phyloP scores from a whole-genome alignment of 805 yeast genomes.

The Lipomyces sp. region DNA sequence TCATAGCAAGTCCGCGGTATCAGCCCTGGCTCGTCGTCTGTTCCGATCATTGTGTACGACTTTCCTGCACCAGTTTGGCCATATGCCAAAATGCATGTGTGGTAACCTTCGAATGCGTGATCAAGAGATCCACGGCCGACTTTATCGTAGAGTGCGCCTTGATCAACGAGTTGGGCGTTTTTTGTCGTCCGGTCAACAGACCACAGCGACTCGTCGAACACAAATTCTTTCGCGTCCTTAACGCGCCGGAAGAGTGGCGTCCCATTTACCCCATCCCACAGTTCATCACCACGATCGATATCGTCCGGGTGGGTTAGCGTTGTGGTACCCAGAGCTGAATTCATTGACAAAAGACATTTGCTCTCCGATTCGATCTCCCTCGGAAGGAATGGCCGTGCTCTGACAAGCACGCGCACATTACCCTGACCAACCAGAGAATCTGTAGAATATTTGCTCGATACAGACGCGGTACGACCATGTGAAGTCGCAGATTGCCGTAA shows the following conservation, averaged over 20 bases:
- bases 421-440: conserved; percentile 26
- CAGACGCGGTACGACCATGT: conserved; percentile 12
- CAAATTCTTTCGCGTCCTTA: conserved; percentile 46
- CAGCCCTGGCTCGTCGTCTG: conserved; percentile 56
- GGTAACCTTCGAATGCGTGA: conserved; percentile 61
- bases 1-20: conserved; percentile 60
- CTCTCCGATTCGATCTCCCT: conserved; percentile 29
- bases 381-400: conserved; percentile 36
- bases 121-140: conserved; percentile 58
- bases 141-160: conserved; percentile 51
- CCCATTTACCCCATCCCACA: background rate
- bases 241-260: conserved; percentile 29
- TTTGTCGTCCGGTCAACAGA: conserved; percentile 47
- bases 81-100: conserved; percentile 62
- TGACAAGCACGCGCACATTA: conserved; percentile 36
- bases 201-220: conserved; percentile 57
- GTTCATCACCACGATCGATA: background rate
- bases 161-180: conserved; percentile 49
- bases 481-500: conserved; percentile 1
- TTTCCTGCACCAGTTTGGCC: conserved; percentile 49
- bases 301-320: conserved; percentile 25
- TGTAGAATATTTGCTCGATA: conserved; percentile 12
- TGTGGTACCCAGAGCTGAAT: conserved; percentile 20
- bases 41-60: conserved; percentile 58
- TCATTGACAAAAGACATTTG: conserved; percentile 27